Percentiles rank a stretch among this genome's conserved stretches.
Evolutionary conservation across 2,329 filamentous ascomycete species (phyloP).

Genomic region (Colletotrichum chrysophilum): DNA sequence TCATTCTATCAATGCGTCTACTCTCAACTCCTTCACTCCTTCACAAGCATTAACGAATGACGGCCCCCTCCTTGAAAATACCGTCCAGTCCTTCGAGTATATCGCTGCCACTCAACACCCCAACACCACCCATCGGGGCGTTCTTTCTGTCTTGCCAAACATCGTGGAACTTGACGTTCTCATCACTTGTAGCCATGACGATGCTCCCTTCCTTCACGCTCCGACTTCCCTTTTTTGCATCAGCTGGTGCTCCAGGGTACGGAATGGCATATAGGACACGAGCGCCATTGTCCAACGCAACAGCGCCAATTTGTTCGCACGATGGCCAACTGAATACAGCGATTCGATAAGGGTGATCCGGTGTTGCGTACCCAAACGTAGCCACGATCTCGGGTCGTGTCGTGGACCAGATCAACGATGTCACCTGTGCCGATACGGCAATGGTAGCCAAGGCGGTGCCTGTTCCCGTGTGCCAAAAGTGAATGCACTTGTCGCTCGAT

Average conservation of each 20-base stretch:
- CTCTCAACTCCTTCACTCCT: constrained; percentile 21
- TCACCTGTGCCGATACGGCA: constrained; percentile 91
- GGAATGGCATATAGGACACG: constrained; percentile 87
- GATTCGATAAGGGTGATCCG: constrained; percentile 86
- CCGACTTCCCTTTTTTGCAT: constrained; percentile 23
- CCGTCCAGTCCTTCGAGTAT: constrained; percentile 85
- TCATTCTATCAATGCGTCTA: neutral
- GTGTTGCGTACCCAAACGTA: constrained; percentile 77
- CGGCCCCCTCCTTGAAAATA: constrained; percentile 74
- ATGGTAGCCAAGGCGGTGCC: constrained; percentile 89
- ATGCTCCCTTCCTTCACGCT: constrained; percentile 64
- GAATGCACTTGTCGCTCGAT: constrained; percentile 92
- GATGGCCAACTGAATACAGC: constrained; percentile 95
- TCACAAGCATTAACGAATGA: constrained; percentile 60
- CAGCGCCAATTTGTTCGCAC: constrained; percentile 82
- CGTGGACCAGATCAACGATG: constrained; percentile 87
- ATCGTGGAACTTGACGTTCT: constrained; percentile 94
- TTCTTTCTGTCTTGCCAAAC: constrained; percentile 78
- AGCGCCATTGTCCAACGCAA: constrained; percentile 82
- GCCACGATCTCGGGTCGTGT: constrained; percentile 87
- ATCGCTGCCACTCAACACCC: constrained; percentile 79
- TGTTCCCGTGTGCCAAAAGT: constrained; percentile 89
- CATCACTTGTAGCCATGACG: constrained; percentile 89
- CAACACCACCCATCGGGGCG: constrained; percentile 51
- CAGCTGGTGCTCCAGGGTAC: constrained; percentile 65